Evolutionary conservation across 805 yeast genomes (phyloP), one percentile per base, ranked within the genome.

Genomic region (Candida palmyrensis): DNA sequence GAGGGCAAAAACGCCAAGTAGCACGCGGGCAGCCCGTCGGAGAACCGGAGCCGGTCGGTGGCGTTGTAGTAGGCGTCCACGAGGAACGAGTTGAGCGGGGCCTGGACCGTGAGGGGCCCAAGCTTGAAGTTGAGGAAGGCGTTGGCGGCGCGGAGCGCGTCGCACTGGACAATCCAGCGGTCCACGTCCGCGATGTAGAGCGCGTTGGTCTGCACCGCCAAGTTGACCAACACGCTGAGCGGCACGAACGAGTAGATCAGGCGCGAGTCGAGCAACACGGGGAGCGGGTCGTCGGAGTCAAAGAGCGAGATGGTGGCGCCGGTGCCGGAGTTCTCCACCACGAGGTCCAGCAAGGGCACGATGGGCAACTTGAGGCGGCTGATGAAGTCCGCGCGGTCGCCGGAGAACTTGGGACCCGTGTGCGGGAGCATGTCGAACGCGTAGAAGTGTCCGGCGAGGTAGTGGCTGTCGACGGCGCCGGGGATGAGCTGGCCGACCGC

Each of bases 201-300:
- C 0, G 90, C 90, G 46, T 79, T 78, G 25, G 79, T 58, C 53
- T 83, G 89, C 17, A 82, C 64, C 0, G 89, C 86, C 19, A 83
- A 54, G 43, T 73, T 74, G 32, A 82, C 64, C 26, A 83, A 59
- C 4, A 74, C 49, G 29, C 71, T 68, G 25, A 69, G 55, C 0
- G 90, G 90, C 22, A 83, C 50, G 47, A 61, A 71, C 18, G 65
- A 66, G 49, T 55, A 71, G 8, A 53, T 40, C 25, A 68, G 59
- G 36, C 85, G 62, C 1, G 84, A 59, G 47, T 82, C 87, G 14
- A 82, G 48, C 4, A 81, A 35, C 0, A 77, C 79, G 0, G 88
- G 82, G 16, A 63, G 55, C 15, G 69, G 55, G 23, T 49, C 47
- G 15, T 27, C 19, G 15, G 22, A 21, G 10, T 16, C 15, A 11